phyloP scores from a whole-genome alignment of 192 early-diverging fungal genomes.

The Chytriomyces confervae region DNA sequence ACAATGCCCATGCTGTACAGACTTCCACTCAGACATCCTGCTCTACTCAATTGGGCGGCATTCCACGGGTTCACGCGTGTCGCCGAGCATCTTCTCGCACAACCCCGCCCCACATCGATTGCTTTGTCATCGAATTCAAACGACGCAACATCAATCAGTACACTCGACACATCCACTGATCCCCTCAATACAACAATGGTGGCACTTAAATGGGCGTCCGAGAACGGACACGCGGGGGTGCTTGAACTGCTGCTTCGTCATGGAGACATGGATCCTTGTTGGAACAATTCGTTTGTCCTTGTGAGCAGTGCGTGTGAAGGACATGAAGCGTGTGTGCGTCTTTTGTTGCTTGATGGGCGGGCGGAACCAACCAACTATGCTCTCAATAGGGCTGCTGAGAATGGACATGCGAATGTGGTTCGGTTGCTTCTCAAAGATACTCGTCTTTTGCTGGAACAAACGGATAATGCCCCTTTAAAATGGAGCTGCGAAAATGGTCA shows the following conservation, averaged over 20 bases:
- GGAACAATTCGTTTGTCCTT: neutral
- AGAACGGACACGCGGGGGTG: no score
- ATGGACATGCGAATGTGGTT: slow-evolving; percentile 35
- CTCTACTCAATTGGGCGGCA: no score
- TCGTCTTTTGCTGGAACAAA: neutral
- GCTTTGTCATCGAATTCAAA: no score
- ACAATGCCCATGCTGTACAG: no score
- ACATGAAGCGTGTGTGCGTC: neutral
- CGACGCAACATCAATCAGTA: no score
- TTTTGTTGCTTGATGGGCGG: slow-evolving; percentile 19
- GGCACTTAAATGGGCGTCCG: no score
- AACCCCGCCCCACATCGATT: no score
- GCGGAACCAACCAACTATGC: slow-evolving; percentile 3
- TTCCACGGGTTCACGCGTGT: no score
- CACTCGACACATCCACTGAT: no score
- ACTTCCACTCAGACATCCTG: no score
- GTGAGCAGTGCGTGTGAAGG: slow-evolving; percentile 1
- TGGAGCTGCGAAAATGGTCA: slow-evolving; percentile 36
- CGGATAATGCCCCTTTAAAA: neutral
- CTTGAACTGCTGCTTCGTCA: neutral
- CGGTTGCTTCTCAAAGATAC: slow-evolving; percentile 31
- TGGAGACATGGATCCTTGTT: neutral
- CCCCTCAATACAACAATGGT: no score
- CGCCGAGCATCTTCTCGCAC: no score
- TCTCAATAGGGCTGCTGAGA: slow-evolving; percentile 16